Conservation (phyloP, 108 stramenopile species). For the Cyclotella cryptica region DNA sequence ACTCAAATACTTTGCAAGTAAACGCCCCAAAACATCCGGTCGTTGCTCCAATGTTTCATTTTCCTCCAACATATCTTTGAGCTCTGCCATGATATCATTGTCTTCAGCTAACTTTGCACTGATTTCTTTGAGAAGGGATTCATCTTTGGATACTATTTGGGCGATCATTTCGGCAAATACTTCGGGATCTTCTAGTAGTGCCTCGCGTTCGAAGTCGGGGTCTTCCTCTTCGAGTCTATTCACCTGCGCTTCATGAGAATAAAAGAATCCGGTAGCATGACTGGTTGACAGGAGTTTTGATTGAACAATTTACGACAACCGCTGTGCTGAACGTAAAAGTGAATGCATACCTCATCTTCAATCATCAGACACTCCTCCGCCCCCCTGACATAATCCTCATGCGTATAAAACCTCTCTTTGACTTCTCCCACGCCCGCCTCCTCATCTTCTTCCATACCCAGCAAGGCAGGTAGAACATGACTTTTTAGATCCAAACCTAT, state of each 20-base stretch:
- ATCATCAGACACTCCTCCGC: constrained; percentile 55
- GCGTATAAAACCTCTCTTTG: constrained; percentile 22
- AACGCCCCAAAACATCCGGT: constrained; percentile 41
- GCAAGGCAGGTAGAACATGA: constrained; percentile 38
- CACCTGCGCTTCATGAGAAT: background rate
- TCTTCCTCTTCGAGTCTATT: constrained; percentile 33
- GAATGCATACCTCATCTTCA: constrained; percentile 42
- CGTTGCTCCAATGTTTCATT: constrained; percentile 36
- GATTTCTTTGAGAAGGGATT: constrained; percentile 25
- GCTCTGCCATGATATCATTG: constrained; percentile 16
- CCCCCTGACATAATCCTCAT: constrained; percentile 38
- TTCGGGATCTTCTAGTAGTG: constrained; percentile 40
- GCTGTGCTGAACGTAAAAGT: too few species aligned
- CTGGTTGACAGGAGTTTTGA: too few species aligned
- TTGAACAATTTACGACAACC: constrained; percentile 1
- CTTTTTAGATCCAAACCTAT: constrained; percentile 47
- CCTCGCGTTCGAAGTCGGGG: constrained; percentile 45
- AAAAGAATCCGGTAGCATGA: background rate
- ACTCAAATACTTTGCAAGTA: constrained; percentile 34
- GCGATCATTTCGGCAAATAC: constrained; percentile 46
- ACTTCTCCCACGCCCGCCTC: constrained; percentile 1
- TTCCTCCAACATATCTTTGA: constrained; percentile 34
- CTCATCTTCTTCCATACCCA: constrained; percentile 25
- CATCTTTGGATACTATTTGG: constrained; percentile 35
- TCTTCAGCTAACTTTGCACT: constrained; percentile 23